Evolutionary conservation across 495 filamentous ascomycete species (phyloP), one percentile per base, ranked within the genome.

Genomic region (Penicillium lividum): DNA sequence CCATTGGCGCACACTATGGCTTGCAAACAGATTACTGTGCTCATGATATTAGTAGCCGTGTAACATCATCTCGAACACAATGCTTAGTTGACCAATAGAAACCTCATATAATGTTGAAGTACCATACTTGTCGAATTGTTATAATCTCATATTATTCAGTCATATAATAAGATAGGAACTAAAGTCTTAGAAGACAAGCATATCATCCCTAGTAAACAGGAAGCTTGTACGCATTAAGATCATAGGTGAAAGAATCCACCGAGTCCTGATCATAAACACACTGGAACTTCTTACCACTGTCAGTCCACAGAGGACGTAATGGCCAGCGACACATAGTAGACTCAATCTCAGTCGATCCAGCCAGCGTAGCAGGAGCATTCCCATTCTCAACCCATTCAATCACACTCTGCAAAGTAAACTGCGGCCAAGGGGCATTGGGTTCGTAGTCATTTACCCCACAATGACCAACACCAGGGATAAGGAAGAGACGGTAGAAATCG

Each of bases 361-460:
- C 33, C 31, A 80, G 59, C 11, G 62, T 73, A 8, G 51, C 58
- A 0, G 80, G 80, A 31, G 69, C 61, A 3, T 73, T 58, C 11
- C 70, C 79, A 7, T 79, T 72, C 57, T 82, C 79, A 13, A 81
- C 81, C 81, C 80, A 83, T 25, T 78, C 64, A 44, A 82, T 82
- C 18, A 82, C 46, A 7, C 57, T 57, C 51, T 67, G 65, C 13
- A 84, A 58, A 18, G 71, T 78, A 13, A 68, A 73, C 47, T 77
- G 65, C 1, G 80, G 80, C 60, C 69, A 83, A 0, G 74, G 72
- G 6, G 76, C 78, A 36, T 74, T 74, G 3, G 76, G 75, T 62
- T 75, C 68, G 13, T 70, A 56, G 1, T 51, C 11, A 53, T 77
- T 82, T 0, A 73, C 54, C 0, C 64, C 63, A 51, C 81, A 84